These are phyloP conservation scores for Tardiomyces digboiensis DNA, from an alignment of 1,139 yeast genomes.

Conservation along the genomic window DNA sequence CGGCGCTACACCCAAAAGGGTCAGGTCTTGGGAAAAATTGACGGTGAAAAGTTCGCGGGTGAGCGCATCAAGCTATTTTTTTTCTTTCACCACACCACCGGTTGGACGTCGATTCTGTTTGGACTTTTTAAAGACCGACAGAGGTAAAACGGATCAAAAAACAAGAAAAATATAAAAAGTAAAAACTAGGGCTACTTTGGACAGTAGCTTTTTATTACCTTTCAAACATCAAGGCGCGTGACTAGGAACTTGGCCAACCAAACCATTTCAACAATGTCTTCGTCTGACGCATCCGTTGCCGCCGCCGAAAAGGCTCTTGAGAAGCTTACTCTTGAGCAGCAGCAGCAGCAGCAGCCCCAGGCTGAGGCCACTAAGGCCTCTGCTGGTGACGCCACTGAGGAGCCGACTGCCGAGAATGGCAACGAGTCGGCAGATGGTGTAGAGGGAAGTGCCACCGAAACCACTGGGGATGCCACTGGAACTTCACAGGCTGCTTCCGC, in stretches of 20 bases:
- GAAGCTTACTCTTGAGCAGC: constrained; percentile 23
- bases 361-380: not conserved
- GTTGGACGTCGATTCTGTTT: not conserved
- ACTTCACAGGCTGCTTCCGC: constrained; percentile 24
- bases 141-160: constrained; percentile 3
- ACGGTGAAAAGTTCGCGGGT: not conserved
- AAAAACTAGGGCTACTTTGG: constrained; percentile 1
- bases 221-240: no score
- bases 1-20: not conserved
- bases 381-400: constrained; percentile 1
- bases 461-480: constrained; percentile 23
- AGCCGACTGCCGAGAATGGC: not conserved
- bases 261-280: not conserved
- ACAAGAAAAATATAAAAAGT: constrained; percentile 3
- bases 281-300: constrained; percentile 27
- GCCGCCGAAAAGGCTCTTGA: constrained; percentile 32
- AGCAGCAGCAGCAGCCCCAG: not conserved
- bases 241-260: no score
- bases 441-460: constrained; percentile 8
- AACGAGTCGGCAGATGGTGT: constrained; percentile 10
- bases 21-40: not conserved
- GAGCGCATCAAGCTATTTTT: not conserved
- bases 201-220: not conserved
- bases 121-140: not conserved
- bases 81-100: not conserved